These are phyloP conservation scores for Tricholoma bakamatsutake DNA, from an alignment of 768 basidiomycete species.

Conservation along the genomic window DNA sequence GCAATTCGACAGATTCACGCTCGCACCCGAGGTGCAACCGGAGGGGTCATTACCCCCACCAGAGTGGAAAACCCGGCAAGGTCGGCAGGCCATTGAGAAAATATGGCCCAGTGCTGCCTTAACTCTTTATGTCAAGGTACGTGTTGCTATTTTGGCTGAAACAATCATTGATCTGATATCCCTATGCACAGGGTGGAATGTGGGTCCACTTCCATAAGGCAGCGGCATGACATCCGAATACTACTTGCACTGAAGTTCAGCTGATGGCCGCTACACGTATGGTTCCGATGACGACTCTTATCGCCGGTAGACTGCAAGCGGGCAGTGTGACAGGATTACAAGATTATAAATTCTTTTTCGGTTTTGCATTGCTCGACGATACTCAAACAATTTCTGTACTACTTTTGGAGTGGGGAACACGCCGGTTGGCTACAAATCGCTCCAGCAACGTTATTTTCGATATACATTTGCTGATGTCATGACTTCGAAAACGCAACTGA, in stretches of 20 bases:
- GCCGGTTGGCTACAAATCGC: no score
- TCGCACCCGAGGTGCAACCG: conserved; percentile 60
- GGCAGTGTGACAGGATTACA: background rate
- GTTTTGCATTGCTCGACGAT: no score
- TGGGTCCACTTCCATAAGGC: conserved; percentile 48
- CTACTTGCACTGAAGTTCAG: background rate
- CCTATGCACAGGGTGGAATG: conserved; percentile 41
- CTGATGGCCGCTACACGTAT: background rate
- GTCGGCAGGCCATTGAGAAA: conserved; percentile 49
- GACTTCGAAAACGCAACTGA: no score
- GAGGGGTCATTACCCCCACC: conserved; percentile 53
- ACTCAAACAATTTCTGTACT: no score
- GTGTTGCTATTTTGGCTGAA: conserved; percentile 13
- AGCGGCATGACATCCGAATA: conserved; percentile 1
- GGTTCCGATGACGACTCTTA: background rate
- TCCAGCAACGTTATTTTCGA: no score
- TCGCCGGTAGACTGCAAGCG: background rate
- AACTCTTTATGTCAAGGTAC: conserved; percentile 62
- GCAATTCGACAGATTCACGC: conserved; percentile 51
- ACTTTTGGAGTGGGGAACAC: no score
- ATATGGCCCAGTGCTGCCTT: conserved; percentile 60
- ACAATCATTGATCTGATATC: background rate
- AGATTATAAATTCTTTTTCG: no score
- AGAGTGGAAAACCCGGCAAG: conserved; percentile 45
- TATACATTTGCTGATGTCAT: no score